phyloP scores from a whole-genome alignment of 2,329 filamentous ascomycete species.

The Penicillium fuscoglaucum region DNA sequence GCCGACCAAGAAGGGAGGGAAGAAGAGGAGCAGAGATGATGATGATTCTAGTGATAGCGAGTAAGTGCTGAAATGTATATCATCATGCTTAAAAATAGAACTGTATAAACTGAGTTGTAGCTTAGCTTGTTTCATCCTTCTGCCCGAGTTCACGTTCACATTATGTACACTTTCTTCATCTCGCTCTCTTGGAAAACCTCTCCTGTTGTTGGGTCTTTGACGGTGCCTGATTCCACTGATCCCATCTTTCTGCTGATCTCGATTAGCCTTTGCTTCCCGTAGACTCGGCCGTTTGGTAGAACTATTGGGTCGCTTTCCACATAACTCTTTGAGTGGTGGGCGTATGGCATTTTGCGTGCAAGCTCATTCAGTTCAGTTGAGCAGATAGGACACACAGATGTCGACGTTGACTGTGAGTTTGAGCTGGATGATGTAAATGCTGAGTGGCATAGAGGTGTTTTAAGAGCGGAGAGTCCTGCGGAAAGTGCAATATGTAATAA shows the following conservation, averaged over 20 bases:
- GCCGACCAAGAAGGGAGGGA: slow-evolving; percentile 32
- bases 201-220: slow-evolving; percentile 78
- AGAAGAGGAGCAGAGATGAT: slow-evolving; percentile 34
- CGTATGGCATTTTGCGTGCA: slow-evolving; percentile 85
- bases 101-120: neutral
- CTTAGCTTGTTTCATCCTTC: neutral
- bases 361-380: slow-evolving; percentile 92
- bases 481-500: slow-evolving; percentile 88
- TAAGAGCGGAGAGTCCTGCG: slow-evolving; percentile 88
- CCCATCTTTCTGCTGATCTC: slow-evolving; percentile 79
- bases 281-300: slow-evolving; percentile 82
- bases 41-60: slow-evolving; percentile 40
- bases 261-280: slow-evolving; percentile 71
- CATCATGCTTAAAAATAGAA: neutral
- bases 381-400: slow-evolving; percentile 90
- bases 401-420: slow-evolving; percentile 58
- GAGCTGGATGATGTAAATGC: slow-evolving; percentile 58
- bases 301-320: slow-evolving; percentile 85
- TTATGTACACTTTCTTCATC: slow-evolving; percentile 88
- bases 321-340: slow-evolving; percentile 90
- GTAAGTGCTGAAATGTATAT: slow-evolving; percentile 12
- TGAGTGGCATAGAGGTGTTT: slow-evolving; percentile 90
- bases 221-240: slow-evolving; percentile 58
- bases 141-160: slow-evolving; percentile 55
- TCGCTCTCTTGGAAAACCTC: slow-evolving; percentile 62